Evolutionary conservation across 2,329 filamentous ascomycete species (phyloP), one percentile per base, ranked within the genome.

Genomic region (Rhexocercosporidium sp.): DNA sequence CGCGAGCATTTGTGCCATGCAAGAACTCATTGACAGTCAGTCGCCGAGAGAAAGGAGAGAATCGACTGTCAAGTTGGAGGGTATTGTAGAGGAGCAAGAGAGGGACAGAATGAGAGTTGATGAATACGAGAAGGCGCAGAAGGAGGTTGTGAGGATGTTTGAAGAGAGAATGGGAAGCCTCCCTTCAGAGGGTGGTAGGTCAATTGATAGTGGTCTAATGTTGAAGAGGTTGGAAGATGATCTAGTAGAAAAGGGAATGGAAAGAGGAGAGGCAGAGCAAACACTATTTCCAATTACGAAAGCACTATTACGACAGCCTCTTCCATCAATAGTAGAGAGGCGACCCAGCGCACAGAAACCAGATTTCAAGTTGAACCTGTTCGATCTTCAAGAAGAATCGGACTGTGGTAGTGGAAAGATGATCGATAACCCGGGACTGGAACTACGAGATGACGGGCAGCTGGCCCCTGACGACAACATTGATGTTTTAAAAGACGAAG

Each of bases 261-360:
- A 56, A 25, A 56, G 53, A 25, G 6, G 22, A 14, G 29, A 56
- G n/a, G 31, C 31, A n/a, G 53, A 56, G 18, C 53, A 37, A 3
- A n/a, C 31, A 3, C 18, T 56, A 14, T 56, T 56, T 20, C 53
- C 53, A 4, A 56, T 56, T 20, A 56, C 53, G n/a, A 56, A 56
- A 56, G 53, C 31, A 56, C n/a, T 56, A 20, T 56, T 56, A 20
- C 53, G 53, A 20, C 53, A 37, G n/a, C 53, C 53, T 8, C 18
- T 56, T 22, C 29, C 31, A 12, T 18, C 29, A 3, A n/a, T n/a
- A 22, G 20, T 29, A 2, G 53, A 56, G 5, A 37, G 31, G 34
- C 53, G n/a, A 20, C 11, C 18, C 9, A 37, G 29, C 7, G 18
- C n/a, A 12, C 53, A 34, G 18, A 56, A 56, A 9, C 53, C 31